These are phyloP conservation scores for Polysphondylium violaceum DNA, from an alignment of 78 protist genomes.

Conservation along the genomic window DNA sequence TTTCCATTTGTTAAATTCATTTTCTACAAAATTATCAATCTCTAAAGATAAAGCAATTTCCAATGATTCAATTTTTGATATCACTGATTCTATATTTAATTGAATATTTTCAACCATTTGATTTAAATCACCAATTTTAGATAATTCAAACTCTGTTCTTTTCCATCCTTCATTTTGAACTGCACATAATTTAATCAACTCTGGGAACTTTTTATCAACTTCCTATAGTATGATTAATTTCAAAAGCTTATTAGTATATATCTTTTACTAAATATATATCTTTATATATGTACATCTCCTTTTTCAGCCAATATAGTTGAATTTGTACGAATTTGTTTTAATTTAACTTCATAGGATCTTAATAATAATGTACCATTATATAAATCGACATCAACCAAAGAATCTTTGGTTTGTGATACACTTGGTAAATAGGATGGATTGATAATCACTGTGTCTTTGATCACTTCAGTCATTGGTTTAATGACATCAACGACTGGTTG, in stretches of 20 bases:
- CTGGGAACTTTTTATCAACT: constrained; percentile 36
- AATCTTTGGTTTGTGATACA: constrained; percentile 42
- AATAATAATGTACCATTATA: constrained; percentile 62
- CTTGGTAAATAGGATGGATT: constrained; percentile 20
- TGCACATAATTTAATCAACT: not conserved
- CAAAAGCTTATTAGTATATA: too few species aligned
- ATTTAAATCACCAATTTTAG: constrained; percentile 33
- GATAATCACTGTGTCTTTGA: constrained; percentile 15
- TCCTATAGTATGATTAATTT: constrained; percentile 2
- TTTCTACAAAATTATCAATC: constrained; percentile 53
- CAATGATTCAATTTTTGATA: constrained; percentile 54
- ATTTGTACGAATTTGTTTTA: constrained; percentile 58
- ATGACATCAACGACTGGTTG: constrained; percentile 64
- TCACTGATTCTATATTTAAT: constrained; percentile 27
- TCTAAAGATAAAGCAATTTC: constrained; percentile 55
- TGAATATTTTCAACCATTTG: constrained; percentile 16
- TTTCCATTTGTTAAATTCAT: constrained; percentile 37
- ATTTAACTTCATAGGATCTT: constrained; percentile 43
- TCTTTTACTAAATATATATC: not conserved
- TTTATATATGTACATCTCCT: constrained; percentile 34
- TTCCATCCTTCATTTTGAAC: constrained; percentile 43
- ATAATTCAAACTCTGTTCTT: constrained; percentile 14
- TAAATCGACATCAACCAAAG: constrained; percentile 34
- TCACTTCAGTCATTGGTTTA: constrained; percentile 42
- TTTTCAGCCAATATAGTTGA: constrained; percentile 37